Evolutionary conservation across 129 eudicot genomes (phyloP).

Genomic region (Centaurea solstitialis): DNA sequence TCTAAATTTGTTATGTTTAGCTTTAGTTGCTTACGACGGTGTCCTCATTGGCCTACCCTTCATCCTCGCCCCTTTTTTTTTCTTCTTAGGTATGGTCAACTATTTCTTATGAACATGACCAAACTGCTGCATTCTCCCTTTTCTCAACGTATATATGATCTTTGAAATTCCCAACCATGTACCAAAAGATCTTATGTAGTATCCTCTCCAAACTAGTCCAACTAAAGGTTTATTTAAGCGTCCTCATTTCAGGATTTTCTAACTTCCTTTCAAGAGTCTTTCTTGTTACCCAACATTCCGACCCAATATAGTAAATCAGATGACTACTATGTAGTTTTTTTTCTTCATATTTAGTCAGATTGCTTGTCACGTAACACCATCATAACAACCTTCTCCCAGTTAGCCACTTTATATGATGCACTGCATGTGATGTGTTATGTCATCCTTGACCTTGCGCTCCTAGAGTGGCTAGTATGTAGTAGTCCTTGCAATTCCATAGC

Average conservation of each 20-base stretch:
- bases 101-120: background rate
- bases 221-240: background rate
- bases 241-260: background rate
- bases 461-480: background rate
- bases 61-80: background rate
- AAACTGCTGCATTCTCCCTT: background rate
- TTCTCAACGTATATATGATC: background rate
- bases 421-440: background rate
- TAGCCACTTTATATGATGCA: background rate
- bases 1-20: too few species aligned
- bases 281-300: background rate
- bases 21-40: background rate
- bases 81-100: too few species aligned
- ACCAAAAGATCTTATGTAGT: background rate
- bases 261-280: background rate
- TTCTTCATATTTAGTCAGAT: too few species aligned
- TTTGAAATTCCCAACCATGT: background rate
- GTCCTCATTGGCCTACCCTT: background rate
- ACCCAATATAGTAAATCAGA: background rate
- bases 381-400: background rate
- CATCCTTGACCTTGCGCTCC: background rate
- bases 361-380: background rate
- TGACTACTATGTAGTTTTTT: background rate
- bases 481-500: background rate
- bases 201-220: background rate